A percentile compares a stretch with the other conserved stretches of the same genome.
These are phyloP conservation scores for Diaporthe capsici DNA, from an alignment of 2,329 filamentous ascomycete species.

Conservation along the genomic window DNA sequence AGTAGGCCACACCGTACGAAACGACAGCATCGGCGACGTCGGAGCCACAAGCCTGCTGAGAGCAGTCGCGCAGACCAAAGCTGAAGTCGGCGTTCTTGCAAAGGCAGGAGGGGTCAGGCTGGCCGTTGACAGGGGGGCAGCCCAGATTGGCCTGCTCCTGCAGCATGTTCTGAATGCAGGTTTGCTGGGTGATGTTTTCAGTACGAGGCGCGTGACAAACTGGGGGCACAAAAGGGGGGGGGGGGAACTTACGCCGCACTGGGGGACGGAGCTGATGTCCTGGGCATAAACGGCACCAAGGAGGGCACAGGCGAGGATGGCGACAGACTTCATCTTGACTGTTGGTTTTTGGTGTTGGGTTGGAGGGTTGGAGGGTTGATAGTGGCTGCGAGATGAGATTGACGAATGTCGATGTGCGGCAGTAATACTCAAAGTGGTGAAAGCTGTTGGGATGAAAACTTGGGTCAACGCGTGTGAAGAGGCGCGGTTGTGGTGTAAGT, in stretches of 20 bases:
- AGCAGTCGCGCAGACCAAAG: constrained; percentile 67
- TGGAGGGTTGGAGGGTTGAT: constrained; percentile 7
- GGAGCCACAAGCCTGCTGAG: constrained; percentile 57
- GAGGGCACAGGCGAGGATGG: constrained; percentile 57
- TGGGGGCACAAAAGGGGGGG: constrained; percentile 6
- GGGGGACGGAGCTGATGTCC: constrained; percentile 57
- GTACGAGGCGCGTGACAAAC: neutral
- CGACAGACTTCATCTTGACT: constrained; percentile 66
- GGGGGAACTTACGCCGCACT: constrained; percentile 66
- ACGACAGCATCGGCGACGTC: constrained; percentile 55
- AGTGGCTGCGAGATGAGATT: constrained; percentile 36
- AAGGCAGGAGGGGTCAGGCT: constrained; percentile 56
- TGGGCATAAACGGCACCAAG: constrained; percentile 59
- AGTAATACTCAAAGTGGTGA: constrained; percentile 37
- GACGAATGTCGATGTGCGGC: constrained; percentile 32
- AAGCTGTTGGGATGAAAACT: constrained; percentile 29
- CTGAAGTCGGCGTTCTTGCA: constrained; percentile 63
- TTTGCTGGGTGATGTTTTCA: constrained; percentile 53
- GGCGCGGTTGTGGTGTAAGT: constrained; percentile 22
- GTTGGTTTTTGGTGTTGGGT: constrained; percentile 41
- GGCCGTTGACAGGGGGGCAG: constrained; percentile 51
- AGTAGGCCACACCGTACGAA: constrained; percentile 56
- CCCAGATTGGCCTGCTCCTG: constrained; percentile 59
- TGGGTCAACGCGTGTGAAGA: constrained; percentile 35
- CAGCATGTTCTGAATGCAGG: constrained; percentile 67